These are phyloP conservation scores for Kwoniella pini DNA, from an alignment of 768 basidiomycete species.

Conservation along the genomic window DNA sequence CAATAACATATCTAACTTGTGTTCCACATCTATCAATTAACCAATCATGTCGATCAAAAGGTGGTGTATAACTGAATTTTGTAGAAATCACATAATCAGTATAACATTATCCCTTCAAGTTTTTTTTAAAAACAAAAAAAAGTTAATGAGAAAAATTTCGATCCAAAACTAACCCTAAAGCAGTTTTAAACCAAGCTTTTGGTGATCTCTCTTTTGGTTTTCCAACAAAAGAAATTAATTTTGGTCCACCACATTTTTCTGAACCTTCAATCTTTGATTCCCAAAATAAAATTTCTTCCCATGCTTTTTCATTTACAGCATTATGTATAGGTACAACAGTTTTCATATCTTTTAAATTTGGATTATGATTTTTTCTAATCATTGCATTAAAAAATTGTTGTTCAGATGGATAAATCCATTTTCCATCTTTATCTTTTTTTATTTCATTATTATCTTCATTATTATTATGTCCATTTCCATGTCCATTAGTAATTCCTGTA, in stretches of 20 bases:
- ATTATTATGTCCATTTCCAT: neutral
- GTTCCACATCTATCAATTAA: constrained; percentile 88
- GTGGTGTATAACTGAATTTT: constrained; percentile 73
- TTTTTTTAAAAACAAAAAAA: too few relatives aligned
- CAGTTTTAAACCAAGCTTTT: constrained; percentile 75
- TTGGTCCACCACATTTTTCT: constrained; percentile 62
- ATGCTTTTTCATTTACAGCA: constrained; percentile 93
- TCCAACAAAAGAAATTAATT: constrained; percentile 69
- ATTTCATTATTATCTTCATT: neutral
- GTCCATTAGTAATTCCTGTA: constrained; percentile 21
- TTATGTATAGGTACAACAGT: constrained; percentile 98
- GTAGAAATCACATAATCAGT: neutral
- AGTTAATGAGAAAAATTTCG: neutral
- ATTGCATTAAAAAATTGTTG: constrained; percentile 99
- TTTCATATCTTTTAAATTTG: constrained; percentile 84
- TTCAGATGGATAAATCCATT: constrained; percentile 98
- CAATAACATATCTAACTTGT: constrained; percentile 89
- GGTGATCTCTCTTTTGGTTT: constrained; percentile 75
- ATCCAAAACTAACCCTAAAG: constrained; percentile 71
- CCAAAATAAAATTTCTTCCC: constrained; percentile 80
- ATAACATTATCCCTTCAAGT: too few relatives aligned
- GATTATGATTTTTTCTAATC: constrained; percentile 86
- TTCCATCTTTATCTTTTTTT: constrained; percentile 53
- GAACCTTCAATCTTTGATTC: constrained; percentile 72
- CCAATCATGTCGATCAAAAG: constrained; percentile 98